phyloP scores from a whole-genome alignment of 2,329 filamentous ascomycete species.

The Cytospora leucostoma region DNA sequence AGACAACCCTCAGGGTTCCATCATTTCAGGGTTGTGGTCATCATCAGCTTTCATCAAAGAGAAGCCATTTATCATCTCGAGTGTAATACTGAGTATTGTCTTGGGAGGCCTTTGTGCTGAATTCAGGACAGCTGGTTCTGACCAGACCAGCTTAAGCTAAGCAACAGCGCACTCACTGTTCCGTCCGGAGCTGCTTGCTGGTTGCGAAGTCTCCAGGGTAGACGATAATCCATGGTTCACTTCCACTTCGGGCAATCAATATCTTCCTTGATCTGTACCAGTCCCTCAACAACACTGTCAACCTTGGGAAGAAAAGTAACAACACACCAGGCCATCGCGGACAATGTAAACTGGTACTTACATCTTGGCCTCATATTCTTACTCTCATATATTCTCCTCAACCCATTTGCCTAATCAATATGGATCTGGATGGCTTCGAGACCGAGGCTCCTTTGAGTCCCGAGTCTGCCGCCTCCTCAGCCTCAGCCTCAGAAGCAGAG shows the following conservation, averaged over 20 bases:
- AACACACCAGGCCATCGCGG: neutral
- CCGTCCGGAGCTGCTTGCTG: neutral
- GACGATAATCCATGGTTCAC: neutral
- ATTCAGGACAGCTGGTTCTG: neutral
- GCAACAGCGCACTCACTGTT: neutral
- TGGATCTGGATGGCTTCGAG: slow-evolving; percentile 8
- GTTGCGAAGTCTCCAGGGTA: neutral
- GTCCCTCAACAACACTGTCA: neutral
- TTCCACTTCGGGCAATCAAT: neutral
- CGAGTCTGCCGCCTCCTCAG: slow-evolving; percentile 7
- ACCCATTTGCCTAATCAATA: neutral
- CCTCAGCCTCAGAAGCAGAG: slow-evolving; percentile 6
- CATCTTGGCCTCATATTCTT: neutral
- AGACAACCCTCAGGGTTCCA: neutral
- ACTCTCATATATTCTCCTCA: neutral
- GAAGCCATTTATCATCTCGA: neutral
- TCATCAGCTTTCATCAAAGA: neutral
- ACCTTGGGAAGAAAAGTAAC: neutral
- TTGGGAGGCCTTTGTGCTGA: neutral
- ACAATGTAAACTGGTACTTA: neutral
- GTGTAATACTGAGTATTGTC: neutral
- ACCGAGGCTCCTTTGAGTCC: slow-evolving; percentile 13
- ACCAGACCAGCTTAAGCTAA: neutral
- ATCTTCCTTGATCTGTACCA: neutral
- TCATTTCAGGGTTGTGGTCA: neutral